Conservation (phyloP, 2,329 filamentous ascomycete genomes). For the Colletotrichum tabaci region DNA sequence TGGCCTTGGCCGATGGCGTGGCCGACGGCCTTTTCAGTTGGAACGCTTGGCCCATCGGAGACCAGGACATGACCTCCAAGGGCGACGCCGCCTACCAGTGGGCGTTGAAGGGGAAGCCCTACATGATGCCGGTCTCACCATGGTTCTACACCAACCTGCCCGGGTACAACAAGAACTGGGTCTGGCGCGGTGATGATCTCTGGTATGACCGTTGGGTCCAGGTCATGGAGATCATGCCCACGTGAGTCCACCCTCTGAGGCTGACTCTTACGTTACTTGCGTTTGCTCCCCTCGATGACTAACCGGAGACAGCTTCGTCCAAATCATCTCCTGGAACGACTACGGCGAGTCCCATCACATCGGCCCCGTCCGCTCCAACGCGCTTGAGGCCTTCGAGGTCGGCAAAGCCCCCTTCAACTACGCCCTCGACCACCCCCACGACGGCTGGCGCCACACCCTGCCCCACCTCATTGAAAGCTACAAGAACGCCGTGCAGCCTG, state of each 20-base stretch:
- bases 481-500: constrained; percentile 57
- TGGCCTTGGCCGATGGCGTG: constrained; percentile 35
- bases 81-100: constrained; percentile 43
- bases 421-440: constrained; percentile 63
- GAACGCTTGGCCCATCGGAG: constrained; percentile 55
- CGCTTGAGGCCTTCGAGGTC: constrained; percentile 47
- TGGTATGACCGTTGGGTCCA: constrained; percentile 73
- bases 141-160: constrained; percentile 75
- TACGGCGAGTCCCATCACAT: constrained; percentile 71
- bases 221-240: constrained; percentile 66
- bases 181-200: constrained; percentile 73
- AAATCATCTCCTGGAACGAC: constrained; percentile 67
- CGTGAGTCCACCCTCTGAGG: constrained; percentile 58
- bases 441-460: constrained; percentile 63
- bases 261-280: neutral
- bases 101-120: constrained; percentile 44
- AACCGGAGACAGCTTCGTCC: constrained; percentile 61
- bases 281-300: neutral
- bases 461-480: constrained; percentile 66
- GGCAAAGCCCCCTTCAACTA: constrained; percentile 61
- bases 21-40: constrained; percentile 56
- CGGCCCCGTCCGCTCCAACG: constrained; percentile 58
- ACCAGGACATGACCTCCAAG: constrained; percentile 40
- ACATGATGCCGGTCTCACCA: constrained; percentile 70
- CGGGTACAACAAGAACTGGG: constrained; percentile 72